Conservation (phyloP, 257 asterid species). For the Fraxinus excelsior region DNA sequence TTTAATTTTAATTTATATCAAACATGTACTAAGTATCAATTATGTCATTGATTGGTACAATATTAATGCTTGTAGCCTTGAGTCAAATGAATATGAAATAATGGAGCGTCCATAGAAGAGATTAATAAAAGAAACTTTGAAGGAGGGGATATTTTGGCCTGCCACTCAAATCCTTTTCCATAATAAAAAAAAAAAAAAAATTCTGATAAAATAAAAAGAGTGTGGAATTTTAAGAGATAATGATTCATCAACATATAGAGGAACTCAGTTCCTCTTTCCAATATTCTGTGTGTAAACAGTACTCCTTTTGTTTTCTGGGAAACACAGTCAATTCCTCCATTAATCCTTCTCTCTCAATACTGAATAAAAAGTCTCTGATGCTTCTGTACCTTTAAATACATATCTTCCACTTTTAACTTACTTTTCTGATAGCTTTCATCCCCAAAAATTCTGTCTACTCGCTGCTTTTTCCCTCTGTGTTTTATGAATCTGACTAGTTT, state of each 20-base stretch:
- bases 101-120: too few species aligned
- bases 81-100: too few species aligned
- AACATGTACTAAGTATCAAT: too few species aligned
- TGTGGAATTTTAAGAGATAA: constrained; percentile 26
- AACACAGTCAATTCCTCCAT: constrained; percentile 51
- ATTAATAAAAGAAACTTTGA: too few species aligned
- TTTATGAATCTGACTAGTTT: constrained; percentile 10
- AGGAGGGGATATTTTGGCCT: constrained; percentile 16
- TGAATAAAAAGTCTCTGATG: constrained; percentile 21
- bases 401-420: constrained; percentile 22
- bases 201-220: constrained; percentile 1
- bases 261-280: constrained; percentile 26
- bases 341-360: not conserved
- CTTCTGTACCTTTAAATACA: constrained; percentile 32
- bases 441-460: not conserved
- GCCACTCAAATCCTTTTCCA: constrained; percentile 25
- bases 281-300: constrained; percentile 44
- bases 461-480: not conserved
- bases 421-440: constrained; percentile 31
- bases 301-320: constrained; percentile 42
- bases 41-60: too few species aligned
- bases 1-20: too few species aligned
- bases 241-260: constrained; percentile 20
- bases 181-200: not conserved
- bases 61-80: too few species aligned